Base-by-base conservation (phyloP, 306 rosid genomes). In the Prunus salicina region DNA sequence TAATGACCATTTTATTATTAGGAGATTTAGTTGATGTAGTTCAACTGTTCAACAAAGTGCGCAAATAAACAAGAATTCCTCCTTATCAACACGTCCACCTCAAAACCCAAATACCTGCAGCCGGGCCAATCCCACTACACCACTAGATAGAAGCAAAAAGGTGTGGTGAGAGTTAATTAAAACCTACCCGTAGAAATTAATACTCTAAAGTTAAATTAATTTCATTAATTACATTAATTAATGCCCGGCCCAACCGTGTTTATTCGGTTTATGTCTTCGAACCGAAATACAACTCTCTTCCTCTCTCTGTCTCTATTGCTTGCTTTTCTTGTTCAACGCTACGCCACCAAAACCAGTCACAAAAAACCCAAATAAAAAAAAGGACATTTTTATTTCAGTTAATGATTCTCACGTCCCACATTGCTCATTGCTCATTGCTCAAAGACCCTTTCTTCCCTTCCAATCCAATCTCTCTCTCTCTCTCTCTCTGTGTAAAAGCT, bases 331-430 rank as follows among this genome's bases (percentile, higher is more conserved):
- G 60, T 75, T 84, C 90, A 80, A 81, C 83, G 84, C 84, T 83
- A 72, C 87, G 84, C 84, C 84, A 72, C 87, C 87, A 70, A 63
- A 71, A 38, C 68, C 60, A 67, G 52, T 47, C 12, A 2, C 52
- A 47, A 47, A 51, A 65, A 41, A 72, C 9, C 27, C 27, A 69
- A n/a, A 32, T 8, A 51, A 43, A 64, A 71, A 38, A 28, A 34
- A 61, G 19, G 49, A 49, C 58, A 19, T 65, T 19, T 62, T 13
- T 25, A 65, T 67, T 28, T 77, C 12, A 45, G 79, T 81, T 86
- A 74, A 85, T 87, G 93, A 85, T 85, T 75, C 86, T 84, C 93
- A 87, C 93, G 90, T 86, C 86, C 87, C 77, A 51, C 86, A 76
- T 64, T 61, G 56, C 22, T 1, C 49, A 38, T 38, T 38, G 43